These are phyloP conservation scores for Claviceps arundinis DNA, from an alignment of 2,329 filamentous ascomycete species.

Conservation along the genomic window DNA sequence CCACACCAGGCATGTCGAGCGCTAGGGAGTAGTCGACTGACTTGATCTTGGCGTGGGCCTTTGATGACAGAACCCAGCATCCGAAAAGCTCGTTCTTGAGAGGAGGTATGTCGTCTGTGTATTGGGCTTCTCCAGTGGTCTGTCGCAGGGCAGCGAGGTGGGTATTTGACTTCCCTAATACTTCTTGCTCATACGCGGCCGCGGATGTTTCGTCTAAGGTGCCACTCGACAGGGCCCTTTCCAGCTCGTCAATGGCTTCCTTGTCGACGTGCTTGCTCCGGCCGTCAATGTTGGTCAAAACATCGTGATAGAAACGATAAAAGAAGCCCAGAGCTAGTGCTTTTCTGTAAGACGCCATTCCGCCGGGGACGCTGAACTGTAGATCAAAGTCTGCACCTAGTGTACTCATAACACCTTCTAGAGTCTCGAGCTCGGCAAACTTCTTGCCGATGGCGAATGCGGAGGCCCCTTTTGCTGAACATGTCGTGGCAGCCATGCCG, in stretches of 20 bases:
- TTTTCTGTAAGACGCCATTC: constrained; percentile 94
- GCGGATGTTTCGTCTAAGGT: constrained; percentile 64
- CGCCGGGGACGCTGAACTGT: constrained; percentile 80
- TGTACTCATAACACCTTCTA: constrained; percentile 81
- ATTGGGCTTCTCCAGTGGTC: constrained; percentile 84
- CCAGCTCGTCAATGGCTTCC: constrained; percentile 72
- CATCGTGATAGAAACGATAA: constrained; percentile 91
- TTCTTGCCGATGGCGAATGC: constrained; percentile 63
- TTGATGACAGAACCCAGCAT: constrained; percentile 76
- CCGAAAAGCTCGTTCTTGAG: constrained; percentile 82
- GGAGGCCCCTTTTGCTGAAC: constrained; percentile 70
- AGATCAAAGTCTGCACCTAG: constrained; percentile 85
- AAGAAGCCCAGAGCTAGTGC: constrained; percentile 87
- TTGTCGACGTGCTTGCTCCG: constrained; percentile 41
- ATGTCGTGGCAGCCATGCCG: constrained; percentile 85
- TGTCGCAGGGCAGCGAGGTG: constrained; percentile 91
- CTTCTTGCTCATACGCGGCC: constrained; percentile 64
- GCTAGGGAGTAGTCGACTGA: constrained; percentile 65
- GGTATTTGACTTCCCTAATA: constrained; percentile 73
- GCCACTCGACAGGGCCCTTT: constrained; percentile 69
- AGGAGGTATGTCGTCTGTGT: constrained; percentile 86
- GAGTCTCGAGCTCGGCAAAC: constrained; percentile 65
- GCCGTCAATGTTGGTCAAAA: constrained; percentile 49
- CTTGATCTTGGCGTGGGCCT: constrained; percentile 72
- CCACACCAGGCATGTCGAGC: constrained; percentile 72